Conservation (phyloP, 257 asterid species). For the Nicotiana otophora region DNA sequence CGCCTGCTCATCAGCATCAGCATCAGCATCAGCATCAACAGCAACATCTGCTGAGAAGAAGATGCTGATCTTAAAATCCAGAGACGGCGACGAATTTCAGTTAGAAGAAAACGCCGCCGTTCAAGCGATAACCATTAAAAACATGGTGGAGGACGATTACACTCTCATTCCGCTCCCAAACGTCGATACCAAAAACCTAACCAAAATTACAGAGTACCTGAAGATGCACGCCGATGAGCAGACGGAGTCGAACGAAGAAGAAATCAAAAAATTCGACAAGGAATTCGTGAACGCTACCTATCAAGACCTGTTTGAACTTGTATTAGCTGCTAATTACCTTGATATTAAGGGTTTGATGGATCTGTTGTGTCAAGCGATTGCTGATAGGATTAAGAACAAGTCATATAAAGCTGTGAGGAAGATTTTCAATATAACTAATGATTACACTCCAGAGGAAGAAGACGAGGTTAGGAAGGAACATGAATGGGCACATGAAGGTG, state of each 20-base stretch:
- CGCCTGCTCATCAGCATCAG: too few relatives aligned
- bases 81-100: neutral
- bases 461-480: neutral
- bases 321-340: conserved; percentile 14
- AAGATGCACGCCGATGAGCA: conserved; percentile 1
- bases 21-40: too few relatives aligned
- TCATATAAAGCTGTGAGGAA: neutral
- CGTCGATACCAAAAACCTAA: conserved; percentile 5
- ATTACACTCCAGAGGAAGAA: conserved; percentile 20
- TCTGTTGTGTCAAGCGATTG: neutral
- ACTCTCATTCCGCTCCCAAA: conserved; percentile 7
- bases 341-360: neutral
- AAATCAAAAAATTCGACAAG: neutral
- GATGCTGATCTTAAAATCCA: neutral
- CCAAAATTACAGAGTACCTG: neutral
- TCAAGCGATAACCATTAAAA: neutral
- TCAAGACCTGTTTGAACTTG: neutral
- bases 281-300: neutral
- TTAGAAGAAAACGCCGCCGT: conserved; percentile 2
- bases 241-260: neutral
- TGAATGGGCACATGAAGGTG: conserved; percentile 12
- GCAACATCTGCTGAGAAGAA: neutral
- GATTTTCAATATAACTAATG: neutral
- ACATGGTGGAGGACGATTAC: conserved; percentile 15
- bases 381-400: neutral